phyloP scores from a whole-genome alignment of 2,329 filamentous ascomycete species.

The Madurella fahalii region DNA sequence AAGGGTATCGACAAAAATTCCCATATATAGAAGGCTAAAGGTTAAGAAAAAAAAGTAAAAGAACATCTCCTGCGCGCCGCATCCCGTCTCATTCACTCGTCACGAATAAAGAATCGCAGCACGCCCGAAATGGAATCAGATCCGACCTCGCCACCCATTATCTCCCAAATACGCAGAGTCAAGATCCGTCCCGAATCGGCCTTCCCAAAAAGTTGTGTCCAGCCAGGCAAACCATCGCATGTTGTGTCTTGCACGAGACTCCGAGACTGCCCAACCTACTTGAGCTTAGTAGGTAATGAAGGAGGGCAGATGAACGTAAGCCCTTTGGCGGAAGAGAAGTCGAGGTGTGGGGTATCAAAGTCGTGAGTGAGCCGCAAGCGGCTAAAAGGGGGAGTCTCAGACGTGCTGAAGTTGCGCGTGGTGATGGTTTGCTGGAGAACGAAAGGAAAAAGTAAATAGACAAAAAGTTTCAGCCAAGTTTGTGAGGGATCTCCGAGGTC shows the following conservation, averaged over 20 bases:
- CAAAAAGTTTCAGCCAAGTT: constrained; percentile 5
- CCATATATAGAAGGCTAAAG: not conserved
- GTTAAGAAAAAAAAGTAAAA: not conserved
- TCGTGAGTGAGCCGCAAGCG: constrained; percentile 19
- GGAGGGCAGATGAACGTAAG: not conserved
- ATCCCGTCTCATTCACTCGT: constrained; percentile 12
- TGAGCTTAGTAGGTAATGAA: constrained; percentile 7
- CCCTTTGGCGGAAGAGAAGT: not conserved
- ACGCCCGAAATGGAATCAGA: constrained; percentile 14
- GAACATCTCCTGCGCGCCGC: not conserved
- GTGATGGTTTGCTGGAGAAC: constrained; percentile 16
- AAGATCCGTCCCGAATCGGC: constrained; percentile 16
- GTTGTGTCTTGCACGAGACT: not conserved
- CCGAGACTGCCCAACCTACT: not conserved
- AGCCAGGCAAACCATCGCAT: constrained; percentile 15
- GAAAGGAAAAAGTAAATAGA: constrained; percentile 5
- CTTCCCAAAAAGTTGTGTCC: constrained; percentile 13
- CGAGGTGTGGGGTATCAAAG: constrained; percentile 16
- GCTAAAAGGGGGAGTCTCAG: constrained; percentile 7
- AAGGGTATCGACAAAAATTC: not conserved
- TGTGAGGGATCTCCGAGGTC: constrained; percentile 2
- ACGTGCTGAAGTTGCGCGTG: not conserved
- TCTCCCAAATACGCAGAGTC: constrained; percentile 12
- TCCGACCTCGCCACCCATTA: constrained; percentile 10
- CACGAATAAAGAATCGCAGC: not conserved